Evolutionary conservation across 352 stramenopile species (phyloP).

Genomic region (Globisporangium nodosum): DNA sequence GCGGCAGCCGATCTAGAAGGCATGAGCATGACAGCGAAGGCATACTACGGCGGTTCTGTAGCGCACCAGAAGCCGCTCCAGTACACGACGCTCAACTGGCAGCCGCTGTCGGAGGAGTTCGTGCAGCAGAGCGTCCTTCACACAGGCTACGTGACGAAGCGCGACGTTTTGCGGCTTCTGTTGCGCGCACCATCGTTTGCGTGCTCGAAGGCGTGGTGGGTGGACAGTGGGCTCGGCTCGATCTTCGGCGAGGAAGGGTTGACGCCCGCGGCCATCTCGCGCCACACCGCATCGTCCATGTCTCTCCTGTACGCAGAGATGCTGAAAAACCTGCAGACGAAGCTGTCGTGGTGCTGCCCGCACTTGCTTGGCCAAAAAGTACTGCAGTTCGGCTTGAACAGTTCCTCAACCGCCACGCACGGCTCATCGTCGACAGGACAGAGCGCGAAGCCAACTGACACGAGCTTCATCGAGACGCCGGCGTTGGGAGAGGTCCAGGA

Average conservation of each 20-base stretch:
- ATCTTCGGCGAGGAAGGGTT: conserved; percentile 6
- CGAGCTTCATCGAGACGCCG: conserved; percentile 65
- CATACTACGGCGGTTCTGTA: conserved; percentile 5
- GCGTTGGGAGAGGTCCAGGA: conserved; percentile 51
- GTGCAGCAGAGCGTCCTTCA: conserved; percentile 68
- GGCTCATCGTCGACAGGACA: conserved; percentile 9
- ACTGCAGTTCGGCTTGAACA: conserved; percentile 50
- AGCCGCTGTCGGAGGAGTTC: conserved; percentile 73
- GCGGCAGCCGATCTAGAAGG: conserved; percentile 21
- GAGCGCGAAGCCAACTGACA: conserved; percentile 35
- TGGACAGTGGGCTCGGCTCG: conserved; percentile 37
- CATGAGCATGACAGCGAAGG: conserved; percentile 15
- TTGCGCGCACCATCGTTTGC: conserved; percentile 54
- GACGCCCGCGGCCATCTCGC: conserved; percentile 13
- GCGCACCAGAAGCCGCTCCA: conserved; percentile 4
- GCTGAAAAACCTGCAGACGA: conserved; percentile 49
- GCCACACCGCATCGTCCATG: conserved; percentile 71
- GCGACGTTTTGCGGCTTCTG: conserved; percentile 64
- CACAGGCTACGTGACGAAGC: conserved; percentile 71
- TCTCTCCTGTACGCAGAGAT: conserved; percentile 73
- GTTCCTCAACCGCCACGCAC: conserved; percentile 9
- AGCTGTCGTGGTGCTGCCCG: conserved; percentile 40
- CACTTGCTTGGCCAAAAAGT: conserved; percentile 38
- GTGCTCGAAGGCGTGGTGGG: conserved; percentile 52
- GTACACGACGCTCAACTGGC: conserved; percentile 62